Percentiles rank a stretch among this genome's conserved stretches.
phyloP scores from a whole-genome alignment of 768 basidiomycete genomes.

The Lactarius hengduanensis region DNA sequence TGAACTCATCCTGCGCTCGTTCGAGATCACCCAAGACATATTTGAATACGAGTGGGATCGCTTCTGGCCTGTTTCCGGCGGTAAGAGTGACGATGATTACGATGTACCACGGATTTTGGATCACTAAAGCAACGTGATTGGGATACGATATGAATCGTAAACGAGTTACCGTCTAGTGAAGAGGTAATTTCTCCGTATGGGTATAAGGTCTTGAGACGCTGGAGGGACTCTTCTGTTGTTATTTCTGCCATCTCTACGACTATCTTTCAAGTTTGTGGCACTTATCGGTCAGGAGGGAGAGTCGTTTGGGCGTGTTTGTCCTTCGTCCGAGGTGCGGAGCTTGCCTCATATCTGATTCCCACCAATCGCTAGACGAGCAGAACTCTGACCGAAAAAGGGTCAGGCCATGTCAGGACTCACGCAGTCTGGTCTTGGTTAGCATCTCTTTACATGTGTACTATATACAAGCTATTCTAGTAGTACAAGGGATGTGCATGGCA shows the following conservation, averaged over 20 bases:
- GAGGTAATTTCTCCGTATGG: slow-evolving; percentile 35
- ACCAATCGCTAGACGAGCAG: background rate
- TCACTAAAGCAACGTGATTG: slow-evolving; percentile 21
- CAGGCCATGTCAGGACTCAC: background rate
- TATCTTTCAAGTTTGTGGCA: background rate
- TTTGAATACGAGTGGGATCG: slow-evolving; percentile 53
- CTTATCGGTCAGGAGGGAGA: background rate
- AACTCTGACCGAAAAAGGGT: background rate
- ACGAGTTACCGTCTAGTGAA: slow-evolving; percentile 26
- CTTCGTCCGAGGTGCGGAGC: background rate
- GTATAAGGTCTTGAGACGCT: slow-evolving; percentile 46
- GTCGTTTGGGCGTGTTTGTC: slow-evolving; percentile 21
- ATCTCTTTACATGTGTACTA: background rate
- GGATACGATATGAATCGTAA: slow-evolving; percentile 5
- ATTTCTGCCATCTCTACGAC: slow-evolving; percentile 32
- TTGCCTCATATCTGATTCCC: slow-evolving; percentile 1
- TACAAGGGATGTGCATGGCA: background rate
- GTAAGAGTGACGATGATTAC: slow-evolving; percentile 56
- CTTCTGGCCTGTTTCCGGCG: slow-evolving; percentile 59
- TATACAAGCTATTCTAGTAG: background rate
- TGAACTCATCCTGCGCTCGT: slow-evolving; percentile 29
- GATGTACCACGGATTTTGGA: slow-evolving; percentile 57
- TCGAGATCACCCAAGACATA: slow-evolving; percentile 48
- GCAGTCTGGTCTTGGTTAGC: background rate
- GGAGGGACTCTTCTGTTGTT: slow-evolving; percentile 45